Percentiles rank a stretch among this genome's conserved stretches.
phyloP scores from a whole-genome alignment of 805 yeast genomes.

The Kluyveromyces dobzhanskii region DNA sequence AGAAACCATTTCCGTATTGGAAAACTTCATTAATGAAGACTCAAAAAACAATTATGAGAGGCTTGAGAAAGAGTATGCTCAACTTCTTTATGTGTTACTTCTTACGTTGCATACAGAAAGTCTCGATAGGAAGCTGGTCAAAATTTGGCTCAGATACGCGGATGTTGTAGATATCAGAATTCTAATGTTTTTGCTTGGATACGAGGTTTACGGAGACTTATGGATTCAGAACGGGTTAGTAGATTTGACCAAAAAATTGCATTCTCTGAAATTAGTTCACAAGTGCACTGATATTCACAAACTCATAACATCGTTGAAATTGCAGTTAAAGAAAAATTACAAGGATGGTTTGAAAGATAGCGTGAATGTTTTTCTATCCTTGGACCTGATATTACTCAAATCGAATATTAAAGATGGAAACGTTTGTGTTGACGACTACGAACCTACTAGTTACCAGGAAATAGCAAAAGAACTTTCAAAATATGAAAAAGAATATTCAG shows the following conservation, averaged over 20 bases:
- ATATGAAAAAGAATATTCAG: conserved; percentile 3
- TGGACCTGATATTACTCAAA: conserved; percentile 20
- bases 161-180: conserved; percentile 21
- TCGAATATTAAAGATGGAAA: conserved; percentile 3
- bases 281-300: conserved; percentile 13
- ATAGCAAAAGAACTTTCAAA: conserved; percentile 10
- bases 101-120: conserved; percentile 16
- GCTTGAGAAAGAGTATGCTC: conserved; percentile 16
- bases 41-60: conserved; percentile 8
- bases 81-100: conserved; percentile 17
- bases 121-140: conserved; percentile 13
- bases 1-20: conserved; percentile 13
- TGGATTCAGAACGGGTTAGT: conserved; percentile 26
- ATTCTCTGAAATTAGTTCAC: conserved; percentile 19
- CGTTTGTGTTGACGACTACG: conserved; percentile 12
- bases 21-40: not conserved
- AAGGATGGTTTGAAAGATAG: conserved; percentile 8
- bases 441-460: conserved; percentile 12
- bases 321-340: conserved; percentile 3
- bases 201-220: conserved; percentile 21
- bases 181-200: conserved; percentile 19
- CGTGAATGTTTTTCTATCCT: conserved; percentile 15
- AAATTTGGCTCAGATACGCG: conserved; percentile 15
- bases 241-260: conserved; percentile 15
- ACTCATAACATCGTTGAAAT: conserved; percentile 7